phyloP scores from a whole-genome alignment of 75 land plant species.

The Ceratopteris richardii region DNA sequence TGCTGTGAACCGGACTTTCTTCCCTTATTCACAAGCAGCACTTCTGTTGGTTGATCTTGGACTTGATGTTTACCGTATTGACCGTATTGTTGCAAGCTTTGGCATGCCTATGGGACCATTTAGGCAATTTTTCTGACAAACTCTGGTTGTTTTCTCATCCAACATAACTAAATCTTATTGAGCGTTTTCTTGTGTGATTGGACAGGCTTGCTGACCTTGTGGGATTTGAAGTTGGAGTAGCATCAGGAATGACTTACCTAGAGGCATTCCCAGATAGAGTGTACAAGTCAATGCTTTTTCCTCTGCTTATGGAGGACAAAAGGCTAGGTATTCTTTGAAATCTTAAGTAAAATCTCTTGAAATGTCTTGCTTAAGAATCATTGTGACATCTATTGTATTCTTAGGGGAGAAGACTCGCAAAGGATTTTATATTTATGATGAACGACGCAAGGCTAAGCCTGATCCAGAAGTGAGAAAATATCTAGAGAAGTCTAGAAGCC shows the following conservation, averaged over 20 bases:
- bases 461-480: conserved; percentile 38
- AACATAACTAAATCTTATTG: too few relatives aligned
- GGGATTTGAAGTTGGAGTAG: conserved; percentile 76
- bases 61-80: conserved; percentile 84
- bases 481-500: conserved; percentile 27
- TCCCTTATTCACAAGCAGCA: conserved; percentile 82
- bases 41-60: conserved; percentile 61
- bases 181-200: too few relatives aligned
- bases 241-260: conserved; percentile 37
- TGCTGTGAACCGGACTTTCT: conserved; percentile 90
- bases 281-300: conserved; percentile 37
- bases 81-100: conserved; percentile 59
- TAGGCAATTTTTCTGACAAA: too few relatives aligned
- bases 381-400: not conserved
- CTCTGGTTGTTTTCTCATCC: too few relatives aligned
- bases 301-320: conserved; percentile 55
- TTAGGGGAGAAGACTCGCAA: conserved; percentile 35
- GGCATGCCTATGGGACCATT: conserved; percentile 99
- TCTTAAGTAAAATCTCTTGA: not conserved
- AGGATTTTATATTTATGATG: conserved; percentile 37
- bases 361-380: not conserved
- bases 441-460: conserved; percentile 27
- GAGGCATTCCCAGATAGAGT: conserved; percentile 59
- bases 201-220: conserved; percentile 73
- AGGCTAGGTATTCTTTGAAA: conserved; percentile 42